Conservation (phyloP, 2,329 filamentous ascomycete genomes). For the Hypoxylon sp. region DNA sequence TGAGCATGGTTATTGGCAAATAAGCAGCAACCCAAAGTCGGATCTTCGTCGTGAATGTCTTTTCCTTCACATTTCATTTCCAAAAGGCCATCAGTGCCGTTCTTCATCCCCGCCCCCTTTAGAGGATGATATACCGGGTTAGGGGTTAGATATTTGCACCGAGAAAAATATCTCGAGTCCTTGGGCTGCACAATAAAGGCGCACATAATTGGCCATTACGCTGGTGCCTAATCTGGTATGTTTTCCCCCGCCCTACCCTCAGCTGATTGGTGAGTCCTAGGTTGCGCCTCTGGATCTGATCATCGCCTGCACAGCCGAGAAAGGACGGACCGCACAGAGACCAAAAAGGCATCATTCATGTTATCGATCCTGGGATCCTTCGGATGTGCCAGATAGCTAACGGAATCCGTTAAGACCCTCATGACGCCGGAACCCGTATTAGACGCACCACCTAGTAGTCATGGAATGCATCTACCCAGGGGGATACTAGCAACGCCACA, state of each 20-base stretch:
- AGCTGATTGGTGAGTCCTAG: neutral
- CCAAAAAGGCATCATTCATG: slow-evolving; percentile 4
- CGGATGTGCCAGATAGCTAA: neutral
- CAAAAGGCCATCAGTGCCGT: neutral
- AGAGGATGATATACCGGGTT: neutral
- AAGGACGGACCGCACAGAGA: neutral
- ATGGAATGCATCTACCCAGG: neutral
- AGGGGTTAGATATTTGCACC: neutral
- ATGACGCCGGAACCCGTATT: neutral
- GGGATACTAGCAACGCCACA: too few species aligned
- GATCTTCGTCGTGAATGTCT: too few species aligned
- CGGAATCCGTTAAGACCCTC: neutral
- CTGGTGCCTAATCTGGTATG: slow-evolving; percentile 21
- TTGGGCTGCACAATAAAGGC: neutral
- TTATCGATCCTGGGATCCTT: neutral
- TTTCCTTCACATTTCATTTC: neutral
- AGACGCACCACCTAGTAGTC: neutral
- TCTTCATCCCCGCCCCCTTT: neutral
- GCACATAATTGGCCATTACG: slow-evolving; percentile 18
- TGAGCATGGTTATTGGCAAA: neutral
- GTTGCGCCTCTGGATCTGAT: slow-evolving; percentile 16
- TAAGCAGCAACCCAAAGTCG: too few species aligned
- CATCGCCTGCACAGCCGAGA: slow-evolving; percentile 25
- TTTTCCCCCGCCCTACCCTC: slow-evolving; percentile 21
- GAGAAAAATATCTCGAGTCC: neutral